Evolutionary conservation across 345 rosid genomes (phyloP), one percentile per base, ranked within the genome.

Genomic region (Limnanthes douglasii): DNA sequence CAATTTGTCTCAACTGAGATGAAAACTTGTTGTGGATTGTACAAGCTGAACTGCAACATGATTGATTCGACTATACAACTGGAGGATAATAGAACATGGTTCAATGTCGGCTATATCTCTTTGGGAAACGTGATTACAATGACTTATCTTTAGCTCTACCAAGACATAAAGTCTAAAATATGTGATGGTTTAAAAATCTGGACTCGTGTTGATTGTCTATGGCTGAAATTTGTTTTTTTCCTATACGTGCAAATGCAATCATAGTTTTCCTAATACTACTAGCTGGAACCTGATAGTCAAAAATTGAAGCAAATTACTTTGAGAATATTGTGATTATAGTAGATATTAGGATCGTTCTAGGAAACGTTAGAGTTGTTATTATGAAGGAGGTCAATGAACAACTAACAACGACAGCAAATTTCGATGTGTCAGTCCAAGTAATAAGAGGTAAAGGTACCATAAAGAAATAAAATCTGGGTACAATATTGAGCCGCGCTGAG

Each of bases 131-230:
- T 46, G 5, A 33, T 63, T 20, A 21, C 11, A 12, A 43, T 57
- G 24, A 40, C 30, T 1, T 67, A 64, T 8, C 17, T 29, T 2
- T 39, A 22, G 19, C 34, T 53, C 15, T 11, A 21, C 6, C 9
- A 30, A 11, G 42, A 28, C 11, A 44, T 60, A 23, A 0, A 2
- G 2, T n/a, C 49, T n/a, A 9, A 8, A 5, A 3, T 24, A n/a
- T 65, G 69, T 14, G 18, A 8, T 5, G 50, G 50, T 39, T 56
- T 58, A 16, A 49, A 54, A 11, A 34, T 18, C 34, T 35, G 58
- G 8, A 51, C 62, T 38, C 39, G 62, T 29, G 55, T 70, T 17
- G 6, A 11, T 5, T 42, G 43, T 8, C 68, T 66, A 10, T 58
- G 31, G 39, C 34, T 60, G 1, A n/a, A n/a, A n/a, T n/a, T n/a